Base-by-base conservation (phyloP, 2,329 filamentous ascomycete genomes). In the Penicillium hesseltinei region DNA sequence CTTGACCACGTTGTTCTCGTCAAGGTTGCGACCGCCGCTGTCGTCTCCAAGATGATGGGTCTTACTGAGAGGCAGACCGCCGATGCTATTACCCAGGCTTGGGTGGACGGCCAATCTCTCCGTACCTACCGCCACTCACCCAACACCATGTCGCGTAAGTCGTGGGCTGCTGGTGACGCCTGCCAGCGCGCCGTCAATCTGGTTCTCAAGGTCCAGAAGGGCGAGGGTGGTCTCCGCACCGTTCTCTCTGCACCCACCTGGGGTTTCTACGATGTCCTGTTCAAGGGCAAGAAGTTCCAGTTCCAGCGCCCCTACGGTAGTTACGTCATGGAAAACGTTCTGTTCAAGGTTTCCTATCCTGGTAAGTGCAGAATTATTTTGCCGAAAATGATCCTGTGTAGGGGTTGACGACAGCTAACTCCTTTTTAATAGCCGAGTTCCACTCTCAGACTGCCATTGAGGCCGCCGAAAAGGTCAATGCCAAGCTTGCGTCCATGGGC, bases 271-370 rank as follows among this genome's bases (percentile, higher is more conserved):
- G 94, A 99, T 73, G 92, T 97, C 64, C 85, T 95, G 63, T 99
- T 97, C 84, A 91, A 92, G 81, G 92, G 92, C 79, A 91, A 95
- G 71, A 90, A 90, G 78, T 99, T 99, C 75, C 82, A 92, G 77
- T 99, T 97, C 84, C 93, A 97, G 83, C 88, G 94, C 62, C 87
- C 88, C 58, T 99, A 99, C 73, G 93, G 92, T 73, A 96, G 90
- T 82, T 99, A 99, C 77, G 94, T 99, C 66, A 99, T 99, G 94
- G 94, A 99, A 86, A 99, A 97, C 73, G 92, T 99, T 60, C 87
- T 99, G 63, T 99, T 99, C 88, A 99, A 99, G 86, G 94, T 99
- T 60, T 99, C 94, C 45, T 97, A 97, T 77, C 93, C 93, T 72
- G 90, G 90, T 91, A 81, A 75, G 84, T 72, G 38, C 50, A 19